Evolutionary conservation across 2,329 filamentous ascomycete genomes (phyloP).

Genomic region (Colletotrichum agaves): DNA sequence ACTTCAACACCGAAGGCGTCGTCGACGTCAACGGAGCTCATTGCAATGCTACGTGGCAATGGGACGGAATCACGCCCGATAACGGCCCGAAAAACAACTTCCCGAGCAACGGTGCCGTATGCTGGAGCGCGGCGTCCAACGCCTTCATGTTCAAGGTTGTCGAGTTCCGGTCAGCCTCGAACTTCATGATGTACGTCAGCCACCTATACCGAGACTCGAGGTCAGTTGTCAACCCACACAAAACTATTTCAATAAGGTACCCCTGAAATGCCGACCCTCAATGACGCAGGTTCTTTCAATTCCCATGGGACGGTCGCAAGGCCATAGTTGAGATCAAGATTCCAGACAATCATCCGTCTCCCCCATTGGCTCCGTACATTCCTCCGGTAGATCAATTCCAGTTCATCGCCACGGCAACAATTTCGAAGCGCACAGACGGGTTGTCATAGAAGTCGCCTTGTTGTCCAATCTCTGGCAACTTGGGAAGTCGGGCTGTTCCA

Average conservation of each 20-base stretch:
- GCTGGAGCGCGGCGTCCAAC: slow-evolving; percentile 28
- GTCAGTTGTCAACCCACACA: slow-evolving; percentile 14
- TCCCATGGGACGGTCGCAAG: slow-evolving; percentile 23
- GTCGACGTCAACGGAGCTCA: slow-evolving; percentile 36
- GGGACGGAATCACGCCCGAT: slow-evolving; percentile 40
- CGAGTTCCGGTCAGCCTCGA: slow-evolving; percentile 33
- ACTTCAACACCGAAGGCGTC: slow-evolving; percentile 36
- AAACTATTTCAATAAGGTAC: too few relatives aligned
- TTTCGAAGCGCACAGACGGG: slow-evolving; percentile 34
- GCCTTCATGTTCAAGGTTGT: slow-evolving; percentile 34
- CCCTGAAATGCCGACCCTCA: neutral
- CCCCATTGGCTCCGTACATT: slow-evolving; percentile 21
- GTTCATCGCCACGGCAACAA: slow-evolving; percentile 35
- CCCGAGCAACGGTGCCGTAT: slow-evolving; percentile 24
- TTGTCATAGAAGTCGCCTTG: slow-evolving; percentile 10
- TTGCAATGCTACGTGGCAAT: slow-evolving; percentile 40
- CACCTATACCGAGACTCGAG: slow-evolving; percentile 34
- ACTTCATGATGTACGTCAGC: slow-evolving; percentile 32
- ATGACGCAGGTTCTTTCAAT: slow-evolving; percentile 13
- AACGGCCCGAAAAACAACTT: slow-evolving; percentile 44
- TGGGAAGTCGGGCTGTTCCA: neutral
- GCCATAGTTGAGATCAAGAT: slow-evolving; percentile 31
- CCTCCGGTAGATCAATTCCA: slow-evolving; percentile 31
- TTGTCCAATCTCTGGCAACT: neutral
- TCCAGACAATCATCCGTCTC: slow-evolving; percentile 17